A percentile compares a stretch with the other conserved stretches of the same genome.
These are phyloP conservation scores for Gnetum montanum DNA, from an alignment of 75 land plant species.

Conservation along the genomic window DNA sequence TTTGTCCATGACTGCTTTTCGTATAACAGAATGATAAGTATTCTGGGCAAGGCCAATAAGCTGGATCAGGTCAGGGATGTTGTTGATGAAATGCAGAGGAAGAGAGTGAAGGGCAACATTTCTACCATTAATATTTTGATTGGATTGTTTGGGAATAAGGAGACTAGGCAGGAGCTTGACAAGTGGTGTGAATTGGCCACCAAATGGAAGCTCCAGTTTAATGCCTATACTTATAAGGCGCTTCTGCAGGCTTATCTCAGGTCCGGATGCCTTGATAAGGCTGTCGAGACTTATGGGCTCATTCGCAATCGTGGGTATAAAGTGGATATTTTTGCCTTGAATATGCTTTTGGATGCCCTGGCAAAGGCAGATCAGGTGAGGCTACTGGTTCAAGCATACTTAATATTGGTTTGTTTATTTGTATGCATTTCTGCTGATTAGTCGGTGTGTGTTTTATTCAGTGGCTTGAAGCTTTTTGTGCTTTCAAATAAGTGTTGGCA, in stretches of 20 bases:
- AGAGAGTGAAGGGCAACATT: conserved; percentile 33
- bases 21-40: conserved; percentile 26
- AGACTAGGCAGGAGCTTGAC: conserved; percentile 13
- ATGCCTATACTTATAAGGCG: conserved; percentile 52
- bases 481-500: too few relatives aligned
- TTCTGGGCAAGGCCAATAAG: conserved; percentile 7
- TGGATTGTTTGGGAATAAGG: conserved; percentile 21
- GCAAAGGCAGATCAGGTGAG: conserved; percentile 58
- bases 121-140: conserved; percentile 65
- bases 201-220: conserved; percentile 47
- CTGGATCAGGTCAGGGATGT: conserved; percentile 12
- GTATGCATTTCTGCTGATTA: too few relatives aligned
- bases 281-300: conserved; percentile 25
- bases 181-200: conserved; percentile 32
- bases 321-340: conserved; percentile 56
- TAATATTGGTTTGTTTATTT: neutral
- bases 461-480: too few relatives aligned
- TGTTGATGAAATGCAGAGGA: conserved; percentile 40
- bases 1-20: conserved; percentile 41
- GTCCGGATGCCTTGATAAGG: conserved; percentile 18
- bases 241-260: conserved; percentile 58
- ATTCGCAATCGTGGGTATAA: conserved; percentile 31
- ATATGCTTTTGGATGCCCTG: conserved; percentile 59
- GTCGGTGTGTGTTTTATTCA: too few relatives aligned
- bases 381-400: neutral